Evolutionary conservation across 495 filamentous ascomycete genomes (phyloP).

Genomic region (Lineolata rhizophorae): DNA sequence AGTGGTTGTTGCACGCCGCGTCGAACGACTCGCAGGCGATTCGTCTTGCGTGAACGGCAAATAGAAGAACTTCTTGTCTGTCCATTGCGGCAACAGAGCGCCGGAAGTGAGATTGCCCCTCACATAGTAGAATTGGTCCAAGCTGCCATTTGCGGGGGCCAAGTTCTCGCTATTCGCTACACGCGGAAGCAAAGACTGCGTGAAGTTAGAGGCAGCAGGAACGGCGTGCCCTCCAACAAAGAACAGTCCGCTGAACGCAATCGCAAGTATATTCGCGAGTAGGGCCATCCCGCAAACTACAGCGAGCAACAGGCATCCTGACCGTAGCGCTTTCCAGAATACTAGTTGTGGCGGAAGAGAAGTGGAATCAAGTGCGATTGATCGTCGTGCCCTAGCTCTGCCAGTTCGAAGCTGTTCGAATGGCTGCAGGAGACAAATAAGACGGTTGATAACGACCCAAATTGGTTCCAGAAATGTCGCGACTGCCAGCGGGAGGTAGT

Average conservation of each 20-base stretch:
- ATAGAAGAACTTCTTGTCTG: slow-evolving; percentile 13
- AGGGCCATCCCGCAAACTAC: slow-evolving; percentile 17
- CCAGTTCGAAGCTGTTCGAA: slow-evolving; percentile 20
- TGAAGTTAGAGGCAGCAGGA: slow-evolving; percentile 1
- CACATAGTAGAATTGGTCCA: slow-evolving; percentile 10
- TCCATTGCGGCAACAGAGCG: slow-evolving; percentile 18
- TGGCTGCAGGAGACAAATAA: slow-evolving; percentile 23
- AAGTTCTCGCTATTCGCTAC: slow-evolving; percentile 2
- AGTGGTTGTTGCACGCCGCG: not conserved
- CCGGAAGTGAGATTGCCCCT: slow-evolving; percentile 16
- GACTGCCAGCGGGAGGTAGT: slow-evolving; percentile 23
- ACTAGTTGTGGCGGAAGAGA: slow-evolving; percentile 23
- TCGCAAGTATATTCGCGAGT: slow-evolving; percentile 20
- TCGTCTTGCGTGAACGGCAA: slow-evolving; percentile 12
- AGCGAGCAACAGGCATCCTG: slow-evolving; percentile 18
- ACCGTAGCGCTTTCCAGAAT: slow-evolving; percentile 17
- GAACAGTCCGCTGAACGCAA: slow-evolving; percentile 19
- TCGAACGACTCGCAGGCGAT: not conserved
- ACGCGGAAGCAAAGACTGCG: slow-evolving; percentile 2
- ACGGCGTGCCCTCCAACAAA: slow-evolving; percentile 3
- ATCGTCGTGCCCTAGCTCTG: slow-evolving; percentile 9
- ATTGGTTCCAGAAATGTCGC: slow-evolving; percentile 25
- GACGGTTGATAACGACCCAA: slow-evolving; percentile 23
- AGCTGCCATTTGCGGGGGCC: not conserved
- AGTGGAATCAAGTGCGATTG: slow-evolving; percentile 21